These are phyloP conservation scores for Colletotrichum lindemuthianum DNA, from an alignment of 2,329 filamentous ascomycete genomes.

Conservation along the genomic window DNA sequence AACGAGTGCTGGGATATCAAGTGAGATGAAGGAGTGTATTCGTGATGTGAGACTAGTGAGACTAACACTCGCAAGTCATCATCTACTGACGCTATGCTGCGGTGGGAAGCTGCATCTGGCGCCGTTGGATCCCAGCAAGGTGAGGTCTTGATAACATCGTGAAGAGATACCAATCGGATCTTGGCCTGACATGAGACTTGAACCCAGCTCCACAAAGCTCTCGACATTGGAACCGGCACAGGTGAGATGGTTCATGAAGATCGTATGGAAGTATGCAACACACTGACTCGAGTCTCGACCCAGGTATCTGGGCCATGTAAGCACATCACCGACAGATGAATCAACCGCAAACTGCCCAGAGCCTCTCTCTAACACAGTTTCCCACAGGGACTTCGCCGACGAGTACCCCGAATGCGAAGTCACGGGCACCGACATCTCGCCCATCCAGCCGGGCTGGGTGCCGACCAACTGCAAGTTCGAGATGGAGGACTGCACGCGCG, in stretches of 20 bases:
- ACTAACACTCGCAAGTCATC: slow-evolving; percentile 37
- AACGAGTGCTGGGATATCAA: slow-evolving; percentile 46
- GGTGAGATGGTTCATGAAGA: background rate
- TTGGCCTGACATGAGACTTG: background rate
- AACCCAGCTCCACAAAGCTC: slow-evolving; percentile 20
- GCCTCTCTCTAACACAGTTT: background rate
- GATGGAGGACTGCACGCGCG: slow-evolving; percentile 68
- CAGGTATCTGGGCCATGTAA: slow-evolving; percentile 34
- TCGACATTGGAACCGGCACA: slow-evolving; percentile 65
- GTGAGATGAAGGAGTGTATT: slow-evolving; percentile 33
- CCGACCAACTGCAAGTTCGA: slow-evolving; percentile 65
- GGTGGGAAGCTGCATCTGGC: slow-evolving; percentile 41
- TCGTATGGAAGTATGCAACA: background rate
- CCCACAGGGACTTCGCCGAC: slow-evolving; percentile 57
- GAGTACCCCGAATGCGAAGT: slow-evolving; percentile 55
- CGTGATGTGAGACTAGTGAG: background rate
- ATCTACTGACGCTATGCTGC: slow-evolving; percentile 38
- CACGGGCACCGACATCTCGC: slow-evolving; percentile 66
- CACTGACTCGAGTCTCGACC: background rate
- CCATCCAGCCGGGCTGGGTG: slow-evolving; percentile 65
- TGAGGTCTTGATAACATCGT: background rate
- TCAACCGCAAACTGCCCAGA: too few relatives aligned
- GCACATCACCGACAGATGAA: background rate
- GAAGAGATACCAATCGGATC: too few relatives aligned
- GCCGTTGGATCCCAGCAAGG: slow-evolving; percentile 43